Base-by-base conservation (phyloP, 768 basidiomycete species). In the Cubamyces sp. region DNA sequence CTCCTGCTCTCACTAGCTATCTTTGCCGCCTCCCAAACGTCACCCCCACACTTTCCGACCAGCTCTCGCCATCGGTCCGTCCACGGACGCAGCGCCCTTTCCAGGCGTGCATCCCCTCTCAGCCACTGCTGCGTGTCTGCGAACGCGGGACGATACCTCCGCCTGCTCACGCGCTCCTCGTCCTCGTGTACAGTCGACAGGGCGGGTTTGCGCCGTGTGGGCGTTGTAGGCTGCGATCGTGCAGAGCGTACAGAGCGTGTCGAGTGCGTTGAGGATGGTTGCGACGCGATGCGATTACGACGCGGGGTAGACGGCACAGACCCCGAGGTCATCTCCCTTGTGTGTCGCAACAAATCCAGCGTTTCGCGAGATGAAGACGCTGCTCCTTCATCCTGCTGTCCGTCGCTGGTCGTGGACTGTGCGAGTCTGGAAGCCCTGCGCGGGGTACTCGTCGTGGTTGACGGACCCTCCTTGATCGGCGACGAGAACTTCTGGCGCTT, bases 81-180 rank as follows among this genome's bases (percentile, higher is more conserved):
- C 67, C 55, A 63, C 30, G 59, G 63, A 45, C 39, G 60, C 55
- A 61, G n/a, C 26, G 69, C 62, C 18, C 64, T 47, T 28, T 65
- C 69, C 48, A 68, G 41, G 41, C 64, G 55, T 21, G 65, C 61
- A 46, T 73, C 72, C 16, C 62, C 60, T 49, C 57, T 61, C 28
- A 66, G 48, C 72, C 72, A 73, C 55, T 73, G 72, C 37, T 64
- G 57, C 48, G 68, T 66, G 41, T 70, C 66, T 16, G 70, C 62
- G 55, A 71, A 66, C 3, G 68, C 60, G 0, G 69, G 70, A 3
- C 69, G 57, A 43, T 63, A 65, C 40, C 70, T 60, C n/a, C 66
- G 48, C 16, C 61, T 60, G n/a, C 39, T 49, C 43, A 25, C 41
- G 5, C 41, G 49, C 42, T 66, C 67, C 37, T 61, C 53, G n/a